Base-by-base conservation (phyloP, 805 yeast genomes). In the Candida khao-thaluensis region DNA sequence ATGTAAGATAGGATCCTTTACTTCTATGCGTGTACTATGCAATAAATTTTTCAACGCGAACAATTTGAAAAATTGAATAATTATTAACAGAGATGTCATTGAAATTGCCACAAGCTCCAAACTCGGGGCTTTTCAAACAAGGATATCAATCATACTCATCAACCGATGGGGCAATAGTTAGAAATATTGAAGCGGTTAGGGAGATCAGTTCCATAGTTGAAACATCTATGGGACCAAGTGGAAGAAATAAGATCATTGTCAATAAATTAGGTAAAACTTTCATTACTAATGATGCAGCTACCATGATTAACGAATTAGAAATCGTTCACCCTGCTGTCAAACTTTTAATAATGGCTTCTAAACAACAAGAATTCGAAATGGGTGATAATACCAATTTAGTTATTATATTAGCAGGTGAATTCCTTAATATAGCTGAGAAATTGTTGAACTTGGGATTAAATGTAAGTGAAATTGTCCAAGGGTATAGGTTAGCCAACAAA, bases 311-410 rank as follows among this genome's bases (percentile, higher is more conserved):
- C 49, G 98, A 93, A 62, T 71, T 91, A 40, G 97, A 91, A 47
- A 88, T 91, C 49, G 89, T 93, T 33, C 98, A 91, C 60, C 99
- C 99, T 5, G 98, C 96, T 2, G 99, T 93, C 8, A 93, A 91
- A 64, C 79, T 93, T 33, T 76, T 93, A 46, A 93, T 91, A 40
- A 89, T 89, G 97, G 95, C 98, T 15, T 81, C 95, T 10, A 86
- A 91, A 60, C 99, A 93, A 69, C 99, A 93, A 67, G 96, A 93
- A 61, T 77, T 80, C 52, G 99, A 91, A 71, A 85, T 91, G 88
- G 99, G 99, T 44, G 99, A 93, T 64, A 87, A 86, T 54, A 86
- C 97, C 17, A 93, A 91, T 63, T 76, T 90, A 47, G 98, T 93
- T 29, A 76, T 93, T 51, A 79, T 91, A 25, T 74, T 93, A 45